Evolutionary conservation across 306 rosid species (phyloP), one percentile per base, ranked within the genome.

Genomic region (Ammopiptanthus mongolicus): DNA sequence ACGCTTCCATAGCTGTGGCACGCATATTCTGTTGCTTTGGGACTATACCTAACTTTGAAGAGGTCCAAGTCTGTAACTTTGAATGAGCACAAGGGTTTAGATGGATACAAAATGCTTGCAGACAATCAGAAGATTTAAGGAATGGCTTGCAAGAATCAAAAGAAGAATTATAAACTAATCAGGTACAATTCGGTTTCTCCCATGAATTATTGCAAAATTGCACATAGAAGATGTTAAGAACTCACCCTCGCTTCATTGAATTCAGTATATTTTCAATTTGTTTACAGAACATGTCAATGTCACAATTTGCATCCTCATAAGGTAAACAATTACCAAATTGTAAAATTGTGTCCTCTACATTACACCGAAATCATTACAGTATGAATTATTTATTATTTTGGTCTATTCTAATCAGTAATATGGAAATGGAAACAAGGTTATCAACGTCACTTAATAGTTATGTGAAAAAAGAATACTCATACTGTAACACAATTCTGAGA

Each of bases 11-110:
- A n/a, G n/a, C n/a, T n/a, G n/a, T n/a, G n/a, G n/a, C n/a, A n/a
- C n/a, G n/a, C n/a, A 66, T 83, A 87, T 80, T 80, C 78, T 57
- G 74, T 10, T 73, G n/a, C n/a, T n/a, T n/a, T n/a, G n/a, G n/a
- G n/a, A n/a, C n/a, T n/a, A n/a, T n/a, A n/a, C n/a, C n/a, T n/a
- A n/a, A n/a, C n/a, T n/a, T n/a, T n/a, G 67, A n/a, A n/a, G n/a
- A n/a, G n/a, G n/a, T n/a, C n/a, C n/a, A n/a, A n/a, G n/a, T n/a
- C 83, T 76, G 77, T 75, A 41, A 46, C 42, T 63, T 74, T 75
- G 77, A 47, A 59, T 47, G 62, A 4, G 36, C 64, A 77, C 2
- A 51, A 48, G 74, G 80, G 84, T 34, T 6, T 6, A 67, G 19
- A 3, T 25, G 60, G 3, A 63, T 62, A 44, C 50, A n/a, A 51